Base-by-base conservation (phyloP, 1,284 basidiomycete species). In the Boletus holoroseus region DNA sequence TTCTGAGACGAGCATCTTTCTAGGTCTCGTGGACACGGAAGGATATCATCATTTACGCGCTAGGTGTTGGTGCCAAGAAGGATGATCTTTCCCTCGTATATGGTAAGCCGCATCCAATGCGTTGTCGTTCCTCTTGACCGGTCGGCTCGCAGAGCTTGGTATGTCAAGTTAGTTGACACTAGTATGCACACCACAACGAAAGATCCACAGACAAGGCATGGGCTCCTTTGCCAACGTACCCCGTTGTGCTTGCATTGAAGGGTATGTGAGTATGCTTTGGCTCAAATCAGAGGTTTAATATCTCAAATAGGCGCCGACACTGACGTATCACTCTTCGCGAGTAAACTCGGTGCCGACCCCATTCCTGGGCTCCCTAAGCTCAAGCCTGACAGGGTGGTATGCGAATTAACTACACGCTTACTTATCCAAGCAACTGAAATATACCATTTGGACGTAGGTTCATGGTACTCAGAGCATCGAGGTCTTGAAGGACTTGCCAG, bases 401-500 rank as follows among this genome's bases (percentile, higher is more conserved):
- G 81, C 68, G 7, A 28, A 5, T 28, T 12, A 16, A 30, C 18
- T 47, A 16, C 13, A 20, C 9, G 16, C 6, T 16, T 8, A 20
- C 36, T 38, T 37, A 30, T 20, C 2, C 7, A 39, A 18, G 11
- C 22, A 18, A 7, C 40, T 49, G 32, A 43, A 44, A 44, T n/a
- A 37, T 22, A 40, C 32, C 3, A 22, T 35, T 24, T 44, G 13
- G 15, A 8, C 36, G 13, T 58, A 86, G 85, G 79, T 88, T 2
- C 88, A 91, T 59, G 88, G 72, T 7, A 79, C 79, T 5, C 86
- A 88, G 64, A 81, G 81, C 9, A 83, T 90, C 47, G 81, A 91
- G 63, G 74, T 88, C 32, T 62, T 90, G 48, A 85, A 81, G 64
- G 78, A 81, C 24, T 70, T 89, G 37, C 88, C 85, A 2, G 64